These are phyloP conservation scores for Lentinula guzmanii DNA, from an alignment of 768 basidiomycete species.

Conservation along the genomic window DNA sequence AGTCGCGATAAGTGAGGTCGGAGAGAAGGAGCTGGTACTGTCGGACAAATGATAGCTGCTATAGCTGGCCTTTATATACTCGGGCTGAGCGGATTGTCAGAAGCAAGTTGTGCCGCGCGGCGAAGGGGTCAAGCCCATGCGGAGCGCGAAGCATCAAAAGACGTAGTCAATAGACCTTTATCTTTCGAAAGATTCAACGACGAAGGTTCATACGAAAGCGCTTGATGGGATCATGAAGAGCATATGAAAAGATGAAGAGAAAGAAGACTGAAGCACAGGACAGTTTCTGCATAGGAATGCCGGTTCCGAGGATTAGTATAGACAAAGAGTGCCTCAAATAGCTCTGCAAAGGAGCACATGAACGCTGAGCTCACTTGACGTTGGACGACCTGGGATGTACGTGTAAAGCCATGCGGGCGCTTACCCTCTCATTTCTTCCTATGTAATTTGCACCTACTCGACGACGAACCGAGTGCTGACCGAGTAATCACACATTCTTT, in stretches of 20 bases:
- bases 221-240: constrained; percentile 1
- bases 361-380: too few relatives aligned
- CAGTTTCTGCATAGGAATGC: not conserved
- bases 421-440: too few relatives aligned
- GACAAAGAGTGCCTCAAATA: not conserved
- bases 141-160: not conserved
- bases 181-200: not conserved
- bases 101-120: not conserved
- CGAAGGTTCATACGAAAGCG: not conserved
- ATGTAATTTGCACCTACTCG: too few relatives aligned
- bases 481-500: too few relatives aligned
- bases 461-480: too few relatives aligned
- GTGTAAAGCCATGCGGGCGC: too few relatives aligned
- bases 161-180: not conserved
- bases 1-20: not conserved
- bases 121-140: not conserved
- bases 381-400: too few relatives aligned
- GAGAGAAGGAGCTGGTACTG: not conserved
- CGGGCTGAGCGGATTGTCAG: not conserved
- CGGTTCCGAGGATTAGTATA: not conserved
- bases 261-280: not conserved
- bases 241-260: not conserved
- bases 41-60: not conserved
- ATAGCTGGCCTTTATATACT: not conserved
- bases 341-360: too few relatives aligned